These are phyloP conservation scores for Rhizopogon salebrosus DNA, from an alignment of 768 basidiomycete species.

Conservation along the genomic window DNA sequence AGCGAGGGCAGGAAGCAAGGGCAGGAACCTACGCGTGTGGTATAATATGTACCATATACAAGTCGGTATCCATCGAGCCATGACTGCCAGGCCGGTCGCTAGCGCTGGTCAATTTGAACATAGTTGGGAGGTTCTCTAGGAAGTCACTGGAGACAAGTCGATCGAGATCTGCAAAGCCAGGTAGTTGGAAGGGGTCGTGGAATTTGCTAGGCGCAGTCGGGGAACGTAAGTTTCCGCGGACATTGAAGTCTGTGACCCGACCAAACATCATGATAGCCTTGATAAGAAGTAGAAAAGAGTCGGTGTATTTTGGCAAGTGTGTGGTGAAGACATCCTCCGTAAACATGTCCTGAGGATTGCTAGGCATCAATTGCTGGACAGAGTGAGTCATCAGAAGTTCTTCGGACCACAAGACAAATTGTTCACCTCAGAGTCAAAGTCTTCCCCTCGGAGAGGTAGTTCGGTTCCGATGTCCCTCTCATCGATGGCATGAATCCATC, in stretches of 20 bases:
- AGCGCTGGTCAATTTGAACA: slow-evolving; percentile 50
- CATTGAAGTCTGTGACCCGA: slow-evolving; percentile 79
- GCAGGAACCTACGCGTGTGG: slow-evolving; percentile 70
- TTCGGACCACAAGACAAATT: background rate
- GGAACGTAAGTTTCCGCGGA: slow-evolving; percentile 65
- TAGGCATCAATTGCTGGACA: slow-evolving; percentile 51
- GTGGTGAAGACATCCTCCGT: slow-evolving; percentile 59
- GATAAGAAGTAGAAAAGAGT: slow-evolving; percentile 75
- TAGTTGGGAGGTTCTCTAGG: slow-evolving; percentile 63
- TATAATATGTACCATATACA: slow-evolving; percentile 83
- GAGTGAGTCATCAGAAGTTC: slow-evolving; percentile 7
- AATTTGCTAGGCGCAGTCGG: slow-evolving; percentile 63
- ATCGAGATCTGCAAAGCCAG: slow-evolving; percentile 69
- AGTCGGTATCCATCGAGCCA: slow-evolving; percentile 67
- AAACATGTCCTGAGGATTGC: slow-evolving; percentile 72
- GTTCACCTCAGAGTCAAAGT: slow-evolving; percentile 72
- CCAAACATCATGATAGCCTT: slow-evolving; percentile 85
- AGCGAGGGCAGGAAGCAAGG: no score
- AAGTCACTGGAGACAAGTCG: slow-evolving; percentile 63
- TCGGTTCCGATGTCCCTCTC: slow-evolving; percentile 84
- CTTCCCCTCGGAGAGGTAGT: slow-evolving; percentile 66
- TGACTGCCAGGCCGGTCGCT: slow-evolving; percentile 51
- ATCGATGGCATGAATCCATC: slow-evolving; percentile 83
- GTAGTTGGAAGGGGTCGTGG: slow-evolving; percentile 65
- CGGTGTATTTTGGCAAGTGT: slow-evolving; percentile 75